phyloP scores from a whole-genome alignment of 2,329 filamentous ascomycete species.

The Aureobasidium sp. region DNA sequence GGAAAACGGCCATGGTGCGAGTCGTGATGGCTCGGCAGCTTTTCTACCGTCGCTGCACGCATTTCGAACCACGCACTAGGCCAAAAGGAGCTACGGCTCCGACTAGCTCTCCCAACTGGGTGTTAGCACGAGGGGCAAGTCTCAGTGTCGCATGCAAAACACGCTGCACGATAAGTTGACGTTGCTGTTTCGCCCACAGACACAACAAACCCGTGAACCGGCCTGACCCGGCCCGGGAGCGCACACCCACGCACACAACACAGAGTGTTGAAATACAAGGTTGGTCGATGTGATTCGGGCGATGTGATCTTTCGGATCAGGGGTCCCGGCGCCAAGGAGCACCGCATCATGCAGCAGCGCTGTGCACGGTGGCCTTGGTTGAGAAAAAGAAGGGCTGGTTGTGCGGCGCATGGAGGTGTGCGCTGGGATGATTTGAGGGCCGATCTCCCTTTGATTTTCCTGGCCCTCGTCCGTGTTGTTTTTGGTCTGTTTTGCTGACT shows the following conservation, averaged over 20 bases:
- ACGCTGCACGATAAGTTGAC: conserved; percentile 2
- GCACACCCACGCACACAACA: neutral
- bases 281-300: neutral
- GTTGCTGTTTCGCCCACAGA: conserved; percentile 7
- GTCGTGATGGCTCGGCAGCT: neutral
- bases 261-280: neutral
- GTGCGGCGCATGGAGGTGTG: neutral
- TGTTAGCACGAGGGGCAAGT: conserved; percentile 6
- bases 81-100: neutral
- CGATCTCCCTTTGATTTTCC: conserved; percentile 9
- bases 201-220: conserved; percentile 4
- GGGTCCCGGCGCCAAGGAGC: conserved; percentile 7
- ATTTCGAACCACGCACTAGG: conserved; percentile 1
- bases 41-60: conserved; percentile 5
- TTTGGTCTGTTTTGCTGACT: neutral
- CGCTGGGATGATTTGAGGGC: conserved; percentile 11
- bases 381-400: neutral
- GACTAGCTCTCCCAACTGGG: conserved; percentile 1
- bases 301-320: neutral
- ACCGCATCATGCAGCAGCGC: neutral
- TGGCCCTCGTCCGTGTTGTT: neutral
- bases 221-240: neutral
- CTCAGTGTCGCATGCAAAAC: conserved; percentile 12
- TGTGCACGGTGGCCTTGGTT: neutral
- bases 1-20: neutral